Evolutionary conservation across 257 asterid species (phyloP).

Genomic region (Asclepias syriaca): DNA sequence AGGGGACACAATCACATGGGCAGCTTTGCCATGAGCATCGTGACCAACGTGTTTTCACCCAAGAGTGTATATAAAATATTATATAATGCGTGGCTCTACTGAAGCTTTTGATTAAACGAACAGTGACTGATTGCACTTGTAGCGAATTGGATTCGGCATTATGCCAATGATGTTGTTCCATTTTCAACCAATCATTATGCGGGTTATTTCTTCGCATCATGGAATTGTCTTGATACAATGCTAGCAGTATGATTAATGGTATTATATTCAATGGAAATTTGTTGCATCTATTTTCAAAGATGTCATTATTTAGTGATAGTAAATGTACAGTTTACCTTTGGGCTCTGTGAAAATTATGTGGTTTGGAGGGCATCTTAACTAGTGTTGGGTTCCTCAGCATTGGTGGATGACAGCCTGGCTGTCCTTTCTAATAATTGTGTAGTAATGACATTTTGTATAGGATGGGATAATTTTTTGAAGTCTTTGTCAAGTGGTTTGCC

Average conservation of each 20-base stretch:
- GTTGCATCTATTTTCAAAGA: conserved; percentile 1
- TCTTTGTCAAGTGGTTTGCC: background rate
- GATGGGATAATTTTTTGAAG: background rate
- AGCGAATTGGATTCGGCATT: background rate
- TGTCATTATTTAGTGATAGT: background rate
- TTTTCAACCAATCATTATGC: background rate
- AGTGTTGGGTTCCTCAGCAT: conserved; percentile 1
- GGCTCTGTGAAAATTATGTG: background rate
- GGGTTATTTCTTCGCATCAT: background rate
- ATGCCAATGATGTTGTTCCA: background rate
- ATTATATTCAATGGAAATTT: background rate
- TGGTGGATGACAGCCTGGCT: conserved; percentile 7
- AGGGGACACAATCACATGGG: conserved; percentile 12
- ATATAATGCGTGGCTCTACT: background rate
- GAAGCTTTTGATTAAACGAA: background rate
- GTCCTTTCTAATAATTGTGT: conserved; percentile 3
- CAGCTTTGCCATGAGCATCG: background rate
- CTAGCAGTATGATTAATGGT: background rate
- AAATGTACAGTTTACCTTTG: background rate
- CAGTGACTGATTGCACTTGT: background rate
- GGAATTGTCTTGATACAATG: background rate
- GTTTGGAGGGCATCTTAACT: background rate
- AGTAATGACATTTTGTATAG: background rate
- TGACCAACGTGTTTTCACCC: background rate
- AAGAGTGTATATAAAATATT: background rate